phyloP scores from a whole-genome alignment of 768 basidiomycete genomes.

The Termitomyces sp. region DNA sequence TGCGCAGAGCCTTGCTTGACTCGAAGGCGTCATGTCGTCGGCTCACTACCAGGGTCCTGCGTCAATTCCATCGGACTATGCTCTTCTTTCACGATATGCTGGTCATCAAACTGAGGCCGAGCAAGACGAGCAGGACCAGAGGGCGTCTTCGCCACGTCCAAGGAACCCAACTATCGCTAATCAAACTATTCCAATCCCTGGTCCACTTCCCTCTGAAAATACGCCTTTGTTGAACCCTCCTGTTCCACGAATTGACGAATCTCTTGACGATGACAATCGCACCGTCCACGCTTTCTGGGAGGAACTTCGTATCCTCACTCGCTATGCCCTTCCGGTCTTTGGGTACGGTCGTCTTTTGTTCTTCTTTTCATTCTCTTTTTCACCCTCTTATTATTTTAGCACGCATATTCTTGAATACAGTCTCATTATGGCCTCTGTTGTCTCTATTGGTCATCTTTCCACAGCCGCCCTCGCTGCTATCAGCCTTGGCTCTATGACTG shows the following conservation, averaged over 20 bases:
- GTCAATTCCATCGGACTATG: slow-evolving; percentile 67
- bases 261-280: slow-evolving; percentile 25
- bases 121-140: slow-evolving; percentile 1
- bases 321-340: slow-evolving; percentile 71
- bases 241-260: slow-evolving; percentile 59
- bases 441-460: slow-evolving; percentile 89
- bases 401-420: slow-evolving; percentile 85
- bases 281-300: slow-evolving; percentile 42
- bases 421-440: slow-evolving; percentile 76
- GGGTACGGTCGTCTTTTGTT: slow-evolving; percentile 38
- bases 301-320: slow-evolving; percentile 54
- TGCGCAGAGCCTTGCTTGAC: background rate
- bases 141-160: slow-evolving; percentile 4
- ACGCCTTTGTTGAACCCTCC: slow-evolving; percentile 58
- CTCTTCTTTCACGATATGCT: slow-evolving; percentile 53
- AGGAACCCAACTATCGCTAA: slow-evolving; percentile 10
- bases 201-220: slow-evolving; percentile 35
- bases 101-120: slow-evolving; percentile 23
- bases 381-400: slow-evolving; percentile 28
- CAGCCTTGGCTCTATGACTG: slow-evolving; percentile 73
- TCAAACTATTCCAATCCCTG: slow-evolving; percentile 14
- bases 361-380: background rate
- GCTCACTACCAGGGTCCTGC: slow-evolving; percentile 56
- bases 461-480: slow-evolving; percentile 87
- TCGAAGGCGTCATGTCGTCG: slow-evolving; percentile 21